Evolutionary conservation across 2,329 filamentous ascomycete species (phyloP).

Genomic region (Monosporascus sp.): DNA sequence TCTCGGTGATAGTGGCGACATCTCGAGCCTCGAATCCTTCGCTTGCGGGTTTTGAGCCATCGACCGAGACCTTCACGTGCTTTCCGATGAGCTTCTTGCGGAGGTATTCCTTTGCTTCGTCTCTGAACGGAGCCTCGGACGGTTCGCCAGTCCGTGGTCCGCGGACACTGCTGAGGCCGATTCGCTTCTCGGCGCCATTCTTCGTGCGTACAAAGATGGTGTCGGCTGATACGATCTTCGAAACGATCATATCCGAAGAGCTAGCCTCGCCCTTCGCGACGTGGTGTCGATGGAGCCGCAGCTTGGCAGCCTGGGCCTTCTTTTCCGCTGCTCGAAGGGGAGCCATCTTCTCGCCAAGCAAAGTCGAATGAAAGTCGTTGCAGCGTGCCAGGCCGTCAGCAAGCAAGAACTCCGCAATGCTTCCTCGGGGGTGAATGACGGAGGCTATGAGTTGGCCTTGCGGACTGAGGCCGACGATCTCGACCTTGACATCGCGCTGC

Average conservation of each 20-base stretch:
- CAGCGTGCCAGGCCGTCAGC: constrained; percentile 86
- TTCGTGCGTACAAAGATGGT: constrained; percentile 84
- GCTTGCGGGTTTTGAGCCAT: constrained; percentile 82
- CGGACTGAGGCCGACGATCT: constrained; percentile 79
- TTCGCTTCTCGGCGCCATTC: constrained; percentile 77
- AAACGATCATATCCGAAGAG: constrained; percentile 76
- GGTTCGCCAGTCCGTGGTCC: constrained; percentile 87
- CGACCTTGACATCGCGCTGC: constrained; percentile 78
- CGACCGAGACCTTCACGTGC: constrained; percentile 81
- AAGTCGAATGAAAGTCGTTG: constrained; percentile 91
- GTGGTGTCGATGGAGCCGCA: constrained; percentile 77
- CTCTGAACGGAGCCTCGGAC: constrained; percentile 80
- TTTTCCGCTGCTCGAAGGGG: constrained; percentile 81
- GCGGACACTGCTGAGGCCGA: constrained; percentile 87
- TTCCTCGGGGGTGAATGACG: constrained; percentile 83
- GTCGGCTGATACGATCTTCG: constrained; percentile 81
- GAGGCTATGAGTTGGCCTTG: constrained; percentile 88
- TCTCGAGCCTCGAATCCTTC: constrained; percentile 94
- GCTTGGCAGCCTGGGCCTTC: constrained; percentile 68
- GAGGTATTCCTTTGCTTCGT: constrained; percentile 94
- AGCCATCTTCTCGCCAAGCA: constrained; percentile 86
- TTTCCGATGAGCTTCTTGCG: constrained; percentile 94
- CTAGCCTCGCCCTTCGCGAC: constrained; percentile 62
- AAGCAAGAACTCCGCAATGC: constrained; percentile 86
- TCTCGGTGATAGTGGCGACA: constrained; percentile 79